Evolutionary conservation across 805 yeast genomes (phyloP).

Genomic region (Myxozyma geophila): DNA sequence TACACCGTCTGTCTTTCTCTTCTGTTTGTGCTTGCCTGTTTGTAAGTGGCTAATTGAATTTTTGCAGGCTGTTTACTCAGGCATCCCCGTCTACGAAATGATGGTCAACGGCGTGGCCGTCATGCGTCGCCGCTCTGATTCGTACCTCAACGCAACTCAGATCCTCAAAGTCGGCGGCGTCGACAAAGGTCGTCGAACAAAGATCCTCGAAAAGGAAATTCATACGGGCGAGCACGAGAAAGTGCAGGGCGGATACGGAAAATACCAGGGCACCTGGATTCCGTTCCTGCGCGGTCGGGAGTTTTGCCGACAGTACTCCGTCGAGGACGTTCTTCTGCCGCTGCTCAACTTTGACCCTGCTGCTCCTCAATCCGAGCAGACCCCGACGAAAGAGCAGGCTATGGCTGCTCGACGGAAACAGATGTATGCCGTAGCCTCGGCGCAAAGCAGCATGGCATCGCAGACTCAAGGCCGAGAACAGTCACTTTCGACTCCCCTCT

Average conservation of each 20-base stretch:
- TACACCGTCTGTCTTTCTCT: constrained; percentile 26
- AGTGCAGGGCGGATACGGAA: constrained; percentile 76
- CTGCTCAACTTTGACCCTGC: constrained; percentile 52
- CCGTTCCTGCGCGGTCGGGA: constrained; percentile 51
- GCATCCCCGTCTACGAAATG: constrained; percentile 63
- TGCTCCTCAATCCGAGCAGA: constrained; percentile 42
- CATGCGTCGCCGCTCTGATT: constrained; percentile 66
- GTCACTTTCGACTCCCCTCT: not conserved
- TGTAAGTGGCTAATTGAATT: not conserved
- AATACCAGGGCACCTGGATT: constrained; percentile 76
- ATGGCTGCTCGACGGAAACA: constrained; percentile 48
- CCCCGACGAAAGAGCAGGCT: constrained; percentile 57
- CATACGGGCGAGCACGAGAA: constrained; percentile 69
- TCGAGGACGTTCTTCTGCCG: constrained; percentile 57
- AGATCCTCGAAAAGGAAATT: constrained; percentile 66
- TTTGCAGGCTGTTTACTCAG: constrained; percentile 60
- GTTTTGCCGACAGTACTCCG: constrained; percentile 64
- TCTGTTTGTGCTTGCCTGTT: not conserved
- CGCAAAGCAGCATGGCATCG: constrained; percentile 18
- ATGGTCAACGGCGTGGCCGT: constrained; percentile 65
- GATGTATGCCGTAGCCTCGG: constrained; percentile 35
- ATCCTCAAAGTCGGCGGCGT: constrained; percentile 69
- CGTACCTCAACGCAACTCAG: constrained; percentile 75
- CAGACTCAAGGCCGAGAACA: not conserved
- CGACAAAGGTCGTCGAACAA: constrained; percentile 66